A percentile compares a stretch with the other conserved stretches of the same genome.
Conservation (phyloP, 176 grass and related monocot species). For the Carex pumila region DNA sequence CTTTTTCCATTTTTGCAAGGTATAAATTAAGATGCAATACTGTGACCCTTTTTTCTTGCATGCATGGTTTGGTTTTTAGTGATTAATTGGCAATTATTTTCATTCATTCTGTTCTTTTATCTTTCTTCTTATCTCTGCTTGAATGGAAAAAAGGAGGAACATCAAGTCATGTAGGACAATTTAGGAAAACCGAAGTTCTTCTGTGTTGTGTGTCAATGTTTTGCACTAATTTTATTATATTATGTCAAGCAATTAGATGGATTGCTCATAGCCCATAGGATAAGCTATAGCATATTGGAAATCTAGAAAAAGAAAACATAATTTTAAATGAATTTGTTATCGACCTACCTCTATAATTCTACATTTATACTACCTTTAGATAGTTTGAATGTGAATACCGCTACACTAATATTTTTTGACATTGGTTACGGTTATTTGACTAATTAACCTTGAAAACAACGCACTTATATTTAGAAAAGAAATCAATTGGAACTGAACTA, state of each 20-base stretch:
- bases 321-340: neutral
- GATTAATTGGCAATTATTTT: neutral
- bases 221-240: neutral
- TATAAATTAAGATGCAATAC: neutral
- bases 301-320: neutral
- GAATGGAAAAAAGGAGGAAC: no score
- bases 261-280: neutral
- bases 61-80: no score
- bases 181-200: neutral
- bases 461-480: neutral
- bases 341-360: neutral
- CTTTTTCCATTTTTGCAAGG: neutral
- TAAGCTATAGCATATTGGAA: neutral
- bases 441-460: neutral
- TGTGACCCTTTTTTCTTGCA: neutral
- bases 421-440: neutral
- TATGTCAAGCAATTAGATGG: neutral
- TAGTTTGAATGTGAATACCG: neutral
- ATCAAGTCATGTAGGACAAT: no score
- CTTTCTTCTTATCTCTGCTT: no score
- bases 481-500: neutral
- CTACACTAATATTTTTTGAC: neutral
- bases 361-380: neutral
- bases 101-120: neutral
- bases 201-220: neutral